Percentiles rank a stretch among this genome's conserved stretches.
Conservation (phyloP, 1,284 basidiomycete species). For the Melanopsichium pennsylvanicum region DNA sequence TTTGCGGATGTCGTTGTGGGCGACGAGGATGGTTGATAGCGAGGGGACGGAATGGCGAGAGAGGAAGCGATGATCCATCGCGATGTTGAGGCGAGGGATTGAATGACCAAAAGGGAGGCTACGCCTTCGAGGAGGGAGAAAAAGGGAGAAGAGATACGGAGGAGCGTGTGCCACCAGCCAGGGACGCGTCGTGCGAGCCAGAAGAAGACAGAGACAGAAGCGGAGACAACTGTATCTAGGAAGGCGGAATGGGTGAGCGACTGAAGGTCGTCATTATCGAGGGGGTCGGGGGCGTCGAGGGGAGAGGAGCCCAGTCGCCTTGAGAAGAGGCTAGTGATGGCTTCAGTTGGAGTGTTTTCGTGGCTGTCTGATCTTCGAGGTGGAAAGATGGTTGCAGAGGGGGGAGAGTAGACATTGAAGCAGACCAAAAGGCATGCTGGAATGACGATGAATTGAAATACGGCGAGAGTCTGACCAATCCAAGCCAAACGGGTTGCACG, state of each 20-base stretch:
- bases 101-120: slow-evolving; percentile 62
- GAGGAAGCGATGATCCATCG: slow-evolving; percentile 70
- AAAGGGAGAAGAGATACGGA: slow-evolving; percentile 58
- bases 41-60: slow-evolving; percentile 76
- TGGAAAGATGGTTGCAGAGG: slow-evolving; percentile 44
- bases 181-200: slow-evolving; percentile 55
- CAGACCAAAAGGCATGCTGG: slow-evolving; percentile 59
- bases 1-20: not conserved
- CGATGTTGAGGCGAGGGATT: slow-evolving; percentile 55
- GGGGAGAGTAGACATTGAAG: slow-evolving; percentile 61
- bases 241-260: slow-evolving; percentile 24
- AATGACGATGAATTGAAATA: slow-evolving; percentile 61
- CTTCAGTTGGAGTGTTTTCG: slow-evolving; percentile 23
- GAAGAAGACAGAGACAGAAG: slow-evolving; percentile 41
- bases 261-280: slow-evolving; percentile 9
- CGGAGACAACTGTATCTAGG: slow-evolving; percentile 23
- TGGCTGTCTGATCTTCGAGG: slow-evolving; percentile 16
- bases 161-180: slow-evolving; percentile 58
- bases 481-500: slow-evolving; percentile 44
- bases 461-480: slow-evolving; percentile 53
- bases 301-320: not conserved
- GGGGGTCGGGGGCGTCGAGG: not conserved
- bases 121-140: slow-evolving; percentile 65
- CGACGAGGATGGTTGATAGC: slow-evolving; percentile 72
- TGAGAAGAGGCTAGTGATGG: slow-evolving; percentile 28